phyloP scores from a whole-genome alignment of 2,329 filamentous ascomycete genomes.

The Fusarium sp. region DNA sequence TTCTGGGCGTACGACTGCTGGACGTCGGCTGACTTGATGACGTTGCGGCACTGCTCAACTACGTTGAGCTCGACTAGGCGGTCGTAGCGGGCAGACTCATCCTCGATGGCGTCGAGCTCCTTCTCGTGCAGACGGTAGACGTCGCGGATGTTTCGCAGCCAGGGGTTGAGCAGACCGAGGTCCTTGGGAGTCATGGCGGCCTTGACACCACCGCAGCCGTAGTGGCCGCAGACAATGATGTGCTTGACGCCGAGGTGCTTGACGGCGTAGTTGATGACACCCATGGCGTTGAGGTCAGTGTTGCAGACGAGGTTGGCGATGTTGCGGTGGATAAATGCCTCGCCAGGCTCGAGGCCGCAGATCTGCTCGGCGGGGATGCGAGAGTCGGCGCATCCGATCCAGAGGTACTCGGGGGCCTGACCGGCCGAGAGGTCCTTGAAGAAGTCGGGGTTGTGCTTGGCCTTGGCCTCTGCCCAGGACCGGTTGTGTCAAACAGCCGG shows the following conservation, averaged over 20 bases:
- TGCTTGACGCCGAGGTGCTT: slow-evolving; percentile 83
- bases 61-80: slow-evolving; percentile 89
- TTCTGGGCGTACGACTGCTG: slow-evolving; percentile 76
- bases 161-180: slow-evolving; percentile 77
- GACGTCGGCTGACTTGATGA: slow-evolving; percentile 85
- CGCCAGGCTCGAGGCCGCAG: slow-evolving; percentile 84
- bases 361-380: slow-evolving; percentile 93
- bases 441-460: slow-evolving; percentile 70
- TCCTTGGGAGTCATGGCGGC: slow-evolving; percentile 79
- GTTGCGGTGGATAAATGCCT: slow-evolving; percentile 94
- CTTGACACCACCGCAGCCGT: slow-evolving; percentile 82
- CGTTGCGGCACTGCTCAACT: slow-evolving; percentile 78
- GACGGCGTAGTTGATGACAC: slow-evolving; percentile 90
- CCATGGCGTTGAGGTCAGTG: slow-evolving; percentile 82
- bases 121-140: slow-evolving; percentile 78
- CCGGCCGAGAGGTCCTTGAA: slow-evolving; percentile 73
- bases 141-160: slow-evolving; percentile 80
- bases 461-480: slow-evolving; percentile 72
- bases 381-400: slow-evolving; percentile 92
- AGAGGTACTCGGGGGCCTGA: slow-evolving; percentile 79
- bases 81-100: slow-evolving; percentile 71
- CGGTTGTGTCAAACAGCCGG: slow-evolving; percentile 76
- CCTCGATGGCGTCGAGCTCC: slow-evolving; percentile 73
- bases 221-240: slow-evolving; percentile 83
- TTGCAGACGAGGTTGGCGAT: slow-evolving; percentile 90